phyloP scores from a whole-genome alignment of 345 rosid genomes.

The Eucalyptus regnans region DNA sequence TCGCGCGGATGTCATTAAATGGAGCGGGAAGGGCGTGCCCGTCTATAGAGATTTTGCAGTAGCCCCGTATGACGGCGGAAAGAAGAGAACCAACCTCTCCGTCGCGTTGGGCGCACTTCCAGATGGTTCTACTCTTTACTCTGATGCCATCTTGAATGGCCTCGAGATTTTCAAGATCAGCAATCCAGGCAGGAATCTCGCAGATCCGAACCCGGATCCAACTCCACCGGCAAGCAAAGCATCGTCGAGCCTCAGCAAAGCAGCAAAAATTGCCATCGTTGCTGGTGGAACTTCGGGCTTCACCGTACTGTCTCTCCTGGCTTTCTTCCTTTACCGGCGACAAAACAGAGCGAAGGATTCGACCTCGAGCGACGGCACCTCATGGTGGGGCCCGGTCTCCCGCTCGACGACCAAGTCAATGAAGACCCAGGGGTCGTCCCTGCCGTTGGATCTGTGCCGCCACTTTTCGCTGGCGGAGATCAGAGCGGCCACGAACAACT shows the following conservation, averaged over 20 bases:
- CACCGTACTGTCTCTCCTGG: neutral
- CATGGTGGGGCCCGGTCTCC: neutral
- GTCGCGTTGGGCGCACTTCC: conserved; percentile 11
- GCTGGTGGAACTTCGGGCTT: neutral
- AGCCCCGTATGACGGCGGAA: neutral
- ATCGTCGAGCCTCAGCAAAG: neutral
- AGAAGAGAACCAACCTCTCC: neutral
- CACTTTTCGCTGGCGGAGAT: conserved; percentile 32
- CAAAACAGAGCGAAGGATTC: neutral
- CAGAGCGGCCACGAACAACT: conserved; percentile 13
- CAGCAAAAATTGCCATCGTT: neutral
- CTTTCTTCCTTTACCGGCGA: neutral
- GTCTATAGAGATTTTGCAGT: conserved; percentile 11
- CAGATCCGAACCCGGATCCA: conserved; percentile 15
- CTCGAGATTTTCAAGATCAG: conserved; percentile 30
- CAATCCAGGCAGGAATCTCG: neutral
- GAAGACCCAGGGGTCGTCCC: neutral
- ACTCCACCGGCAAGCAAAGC: neutral
- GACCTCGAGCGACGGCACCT: neutral
- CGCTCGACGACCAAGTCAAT: neutral
- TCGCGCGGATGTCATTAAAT: conserved; percentile 3
- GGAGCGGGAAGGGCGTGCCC: conserved; percentile 10
- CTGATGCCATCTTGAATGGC: conserved; percentile 24
- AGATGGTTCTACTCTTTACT: neutral
- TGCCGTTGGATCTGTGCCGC: conserved; percentile 12